Base-by-base conservation (phyloP, 495 filamentous ascomycete species). In the Penicillium lividum region DNA sequence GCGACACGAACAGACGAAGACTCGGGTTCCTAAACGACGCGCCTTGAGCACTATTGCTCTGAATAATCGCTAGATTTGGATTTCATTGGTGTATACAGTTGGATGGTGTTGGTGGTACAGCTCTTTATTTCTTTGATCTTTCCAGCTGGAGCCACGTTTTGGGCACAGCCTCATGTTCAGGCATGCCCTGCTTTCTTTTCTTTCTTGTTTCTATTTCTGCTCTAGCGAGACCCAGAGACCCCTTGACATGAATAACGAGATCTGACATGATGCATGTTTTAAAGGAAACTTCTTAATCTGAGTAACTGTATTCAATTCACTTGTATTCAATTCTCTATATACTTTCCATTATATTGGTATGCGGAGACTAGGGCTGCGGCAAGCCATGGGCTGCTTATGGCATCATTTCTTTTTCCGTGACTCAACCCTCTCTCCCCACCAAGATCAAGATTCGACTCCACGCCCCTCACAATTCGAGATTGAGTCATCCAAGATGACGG, bases 341-440 rank as follows among this genome's bases (percentile, higher is more conserved):
- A 22, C 1, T 22, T 22, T 2, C 22, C 22, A 22, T 22, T 22
- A 22, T 22, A 22, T 22, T 22, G 22, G 22, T 8, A 42, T 48
- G 40, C 61, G 57, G 47, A 53, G 46, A 64, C 67, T 70, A 70
- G 63, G 63, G 65, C 64, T 69, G 62, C 56, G 62, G 16, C 61
- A 57, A 31, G 45, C 50, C 22, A 59, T 63, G 66, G 53, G 66
- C 67, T 62, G 69, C 69, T 74, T 75, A 72, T 73, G 73, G 71
- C 73, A 75, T 74, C 68, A 72, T 52, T 61, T 36, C 33, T 36
- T 66, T 68, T 70, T 67, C 63, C 58, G 59, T 77, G 73, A 77
- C 67, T 75, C 74, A 74, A 69, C 62, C 52, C 60, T 66, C 53
- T 50, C 60, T 62, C 56, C 58, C 73, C 68, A 63, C 71, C 74